Evolutionary conservation across 2,329 filamentous ascomycete species (phyloP).

Genomic region (Pseudonectria foliicola): DNA sequence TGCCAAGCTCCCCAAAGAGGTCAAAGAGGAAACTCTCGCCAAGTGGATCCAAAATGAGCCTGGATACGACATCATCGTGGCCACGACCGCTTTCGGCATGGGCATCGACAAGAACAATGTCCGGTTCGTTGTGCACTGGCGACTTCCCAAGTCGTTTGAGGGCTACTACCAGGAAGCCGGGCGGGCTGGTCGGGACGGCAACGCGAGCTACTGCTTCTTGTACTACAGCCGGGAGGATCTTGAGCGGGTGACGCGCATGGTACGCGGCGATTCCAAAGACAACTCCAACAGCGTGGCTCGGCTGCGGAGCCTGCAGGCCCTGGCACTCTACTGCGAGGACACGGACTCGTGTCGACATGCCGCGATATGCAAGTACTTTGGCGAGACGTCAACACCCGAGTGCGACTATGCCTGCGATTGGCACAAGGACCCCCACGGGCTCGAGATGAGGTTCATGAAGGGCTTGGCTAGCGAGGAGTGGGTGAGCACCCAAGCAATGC

Average conservation of each 20-base stretch:
- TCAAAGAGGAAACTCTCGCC: conserved; percentile 63
- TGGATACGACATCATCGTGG: conserved; percentile 86
- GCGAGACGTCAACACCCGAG: conserved; percentile 49
- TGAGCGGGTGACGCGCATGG: conserved; percentile 59
- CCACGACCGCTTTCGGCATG: conserved; percentile 96
- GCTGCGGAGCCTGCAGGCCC: conserved; percentile 55
- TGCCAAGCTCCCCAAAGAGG: conserved; percentile 58
- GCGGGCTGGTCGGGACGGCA: conserved; percentile 81
- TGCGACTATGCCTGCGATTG: conserved; percentile 74
- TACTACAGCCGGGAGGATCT: conserved; percentile 88
- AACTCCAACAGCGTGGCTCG: conserved; percentile 42
- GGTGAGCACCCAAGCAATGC: conserved; percentile 55
- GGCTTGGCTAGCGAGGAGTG: conserved; percentile 55
- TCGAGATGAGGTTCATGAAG: conserved; percentile 50
- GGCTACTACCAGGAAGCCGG: conserved; percentile 96
- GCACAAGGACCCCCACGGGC: conserved; percentile 58
- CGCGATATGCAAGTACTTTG: conserved; percentile 70
- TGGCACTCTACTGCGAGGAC: conserved; percentile 78
- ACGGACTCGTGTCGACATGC: conserved; percentile 67
- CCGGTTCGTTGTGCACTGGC: conserved; percentile 92
- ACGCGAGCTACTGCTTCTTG: conserved; percentile 77
- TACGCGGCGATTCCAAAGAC: conserved; percentile 39
- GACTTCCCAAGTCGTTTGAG: conserved; percentile 87
- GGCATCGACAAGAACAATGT: conserved; percentile 95
- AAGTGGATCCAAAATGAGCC: conserved; percentile 66